These are phyloP conservation scores for Leptographium procerum DNA, from an alignment of 2,329 filamentous ascomycete genomes.

Conservation along the genomic window DNA sequence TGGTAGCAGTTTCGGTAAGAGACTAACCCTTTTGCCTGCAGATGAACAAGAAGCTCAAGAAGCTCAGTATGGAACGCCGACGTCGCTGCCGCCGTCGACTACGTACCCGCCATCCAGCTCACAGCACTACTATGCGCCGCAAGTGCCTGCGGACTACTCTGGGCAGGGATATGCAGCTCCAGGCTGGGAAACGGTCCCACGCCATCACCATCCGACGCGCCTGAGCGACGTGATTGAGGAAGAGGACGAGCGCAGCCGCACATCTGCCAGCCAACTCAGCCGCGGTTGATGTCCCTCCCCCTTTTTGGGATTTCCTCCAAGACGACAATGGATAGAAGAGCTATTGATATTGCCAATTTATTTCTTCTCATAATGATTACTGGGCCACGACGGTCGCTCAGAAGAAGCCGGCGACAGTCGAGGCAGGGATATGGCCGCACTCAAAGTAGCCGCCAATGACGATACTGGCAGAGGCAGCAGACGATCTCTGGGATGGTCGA, in stretches of 20 bases:
- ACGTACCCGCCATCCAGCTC: conserved; percentile 25
- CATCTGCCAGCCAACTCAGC: conserved; percentile 55
- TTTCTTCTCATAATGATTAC: background rate
- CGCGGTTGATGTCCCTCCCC: conserved; percentile 20
- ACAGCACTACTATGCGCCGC: conserved; percentile 31
- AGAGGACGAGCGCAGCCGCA: conserved; percentile 70
- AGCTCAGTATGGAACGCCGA: conserved; percentile 46
- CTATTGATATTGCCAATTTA: background rate
- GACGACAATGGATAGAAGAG: background rate
- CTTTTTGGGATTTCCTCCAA: background rate
- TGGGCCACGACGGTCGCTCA: too few relatives aligned
- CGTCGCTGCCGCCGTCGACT: conserved; percentile 23
- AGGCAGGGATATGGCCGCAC: too few relatives aligned
- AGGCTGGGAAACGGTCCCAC: conserved; percentile 60
- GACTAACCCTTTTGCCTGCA: background rate
- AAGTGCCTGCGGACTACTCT: conserved; percentile 45
- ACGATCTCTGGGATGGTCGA: too few relatives aligned
- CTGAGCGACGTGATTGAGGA: conserved; percentile 82
- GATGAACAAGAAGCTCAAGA: too few relatives aligned
- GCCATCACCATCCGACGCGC: conserved; percentile 78
- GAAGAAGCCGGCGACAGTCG: too few relatives aligned
- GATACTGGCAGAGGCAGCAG: too few relatives aligned
- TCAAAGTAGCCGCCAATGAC: too few relatives aligned
- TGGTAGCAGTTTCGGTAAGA: background rate
- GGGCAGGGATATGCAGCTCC: conserved; percentile 55